Percentiles rank a stretch among this genome's conserved stretches.
phyloP scores from a whole-genome alignment of 306 rosid genomes.

The Prunus davidiana region DNA sequence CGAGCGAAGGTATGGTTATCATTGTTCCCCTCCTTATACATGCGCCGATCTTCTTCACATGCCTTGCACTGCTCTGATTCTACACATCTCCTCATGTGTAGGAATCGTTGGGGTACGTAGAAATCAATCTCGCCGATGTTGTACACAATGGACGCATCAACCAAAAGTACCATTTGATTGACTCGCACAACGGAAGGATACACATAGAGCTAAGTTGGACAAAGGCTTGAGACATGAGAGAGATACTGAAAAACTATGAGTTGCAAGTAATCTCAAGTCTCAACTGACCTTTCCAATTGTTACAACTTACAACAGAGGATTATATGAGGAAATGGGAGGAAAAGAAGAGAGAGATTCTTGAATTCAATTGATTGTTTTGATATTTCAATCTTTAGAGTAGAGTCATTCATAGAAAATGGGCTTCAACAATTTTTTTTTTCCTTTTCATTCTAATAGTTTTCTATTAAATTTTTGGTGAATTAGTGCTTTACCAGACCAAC shows the following conservation, averaged over 20 bases:
- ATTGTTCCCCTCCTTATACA: not conserved
- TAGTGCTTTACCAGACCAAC: not conserved
- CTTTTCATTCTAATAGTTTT: not conserved
- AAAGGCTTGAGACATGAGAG: constrained; percentile 32
- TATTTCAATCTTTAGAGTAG: not conserved
- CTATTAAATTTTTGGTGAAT: not conserved
- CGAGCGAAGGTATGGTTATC: constrained; percentile 51
- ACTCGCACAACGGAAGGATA: constrained; percentile 69
- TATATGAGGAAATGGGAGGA: not conserved
- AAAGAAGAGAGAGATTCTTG: not conserved
- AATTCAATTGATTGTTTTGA: not conserved
- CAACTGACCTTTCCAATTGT: not conserved
- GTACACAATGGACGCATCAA: constrained; percentile 77
- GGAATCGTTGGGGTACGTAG: constrained; percentile 82
- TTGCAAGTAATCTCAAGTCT: constrained; percentile 1
- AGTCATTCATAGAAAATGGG: not conserved
- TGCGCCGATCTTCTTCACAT: not conserved
- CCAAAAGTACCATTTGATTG: constrained; percentile 63
- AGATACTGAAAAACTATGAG: not conserved
- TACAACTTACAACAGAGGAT: not conserved
- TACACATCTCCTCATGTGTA: constrained; percentile 15
- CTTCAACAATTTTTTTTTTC: not conserved
- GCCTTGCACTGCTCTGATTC: not conserved
- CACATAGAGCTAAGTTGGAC: constrained; percentile 79
- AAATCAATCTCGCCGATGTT: constrained; percentile 71